Base-by-base conservation (phyloP, 768 basidiomycete species). In the Rhizopogon salebrosus region DNA sequence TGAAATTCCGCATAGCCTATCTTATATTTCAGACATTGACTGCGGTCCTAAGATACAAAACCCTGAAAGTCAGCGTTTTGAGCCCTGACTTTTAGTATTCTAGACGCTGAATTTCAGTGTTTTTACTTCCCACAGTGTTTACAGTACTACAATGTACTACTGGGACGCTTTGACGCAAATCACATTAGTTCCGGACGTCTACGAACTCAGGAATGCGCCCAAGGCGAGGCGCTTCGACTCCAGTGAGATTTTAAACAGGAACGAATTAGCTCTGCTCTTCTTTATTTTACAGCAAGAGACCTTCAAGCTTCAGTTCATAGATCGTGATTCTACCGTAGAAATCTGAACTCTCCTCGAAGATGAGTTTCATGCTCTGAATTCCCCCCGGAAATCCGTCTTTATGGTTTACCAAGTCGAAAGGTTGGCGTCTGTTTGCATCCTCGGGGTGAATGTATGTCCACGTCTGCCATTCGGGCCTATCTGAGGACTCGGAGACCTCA, bases 311-410 rank as follows among this genome's bases (percentile, higher is more conserved):
- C 35, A 90, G 60, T 62, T 89, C 84, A 62, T 91, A 91, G 38
- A 91, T 64, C 7, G 81, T 88, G 40, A 91, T 76, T 66, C 89
- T 77, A 49, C 90, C 90, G 62, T 91, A 92, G 62, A 92, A 87
- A 69, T 92, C 90, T 18, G 90, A 91, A 64, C 88, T 89, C 64
- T 82, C 78, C 59, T 89, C 84, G 55, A 93, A 92, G 5, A 87
- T 72, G 11, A 93, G 66, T 66, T 80, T 86, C 57, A 92, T 54
- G 16, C 74, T 71, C 52, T 59, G 67, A 14, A 84, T 68, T 27
- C 64, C 60, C 24, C 49, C 7, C 9, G 27, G 26, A 9, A 67
- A 61, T 9, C 53, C 36, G 2, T 56, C 54, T 8, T 36, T 51
- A 13, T 63, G 37, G 11, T 27, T 29, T 22, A 61, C 55, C 10